Base-by-base conservation (phyloP, 495 filamentous ascomycete genomes). In the Pyrenula aspistea region DNA sequence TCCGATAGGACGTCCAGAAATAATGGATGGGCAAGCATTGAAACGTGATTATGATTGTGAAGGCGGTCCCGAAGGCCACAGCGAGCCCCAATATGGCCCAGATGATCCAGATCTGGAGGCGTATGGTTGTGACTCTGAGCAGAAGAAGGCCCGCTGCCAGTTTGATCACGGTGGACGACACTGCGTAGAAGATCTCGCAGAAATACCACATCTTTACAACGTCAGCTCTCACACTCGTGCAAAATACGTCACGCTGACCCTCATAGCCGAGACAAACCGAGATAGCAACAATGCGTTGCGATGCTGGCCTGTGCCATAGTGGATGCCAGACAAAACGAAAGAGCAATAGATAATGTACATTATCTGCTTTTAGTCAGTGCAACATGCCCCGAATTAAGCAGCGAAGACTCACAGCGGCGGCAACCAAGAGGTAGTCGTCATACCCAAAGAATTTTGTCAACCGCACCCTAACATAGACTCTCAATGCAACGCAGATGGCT, bases 141-240 rank as follows among this genome's bases (percentile, higher is more conserved):
- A 77, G 57, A 67, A 77, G 76, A 50, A 75, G 65, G 59, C 71
- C 71, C 47, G 76, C 61, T 42, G 74, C 76, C 25, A 75, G 62
- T 54, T 74, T 74, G 60, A 69, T 73, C 12, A 59, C 58, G 54
- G 73, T 65, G 4, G 69, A 71, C 8, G 73, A 63, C 51, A 77
- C 67, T 51, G 72, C 71, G 58, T 72, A 74, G 36, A 70, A 67
- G 24, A 70, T 67, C 57, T 75, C 70, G 51, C 72, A 73, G 12
- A 76, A 58, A 68, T 68, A 71, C 69, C 71, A 74, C 31, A 42
- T 42, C 31, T 42, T 42, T 42, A 15, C 31, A 15, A 42, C 31
- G 4, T 42, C 15, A 42, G 31, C 15, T 8, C 31, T 42, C 31
- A 15, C 15, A 8, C 31, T 4, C 31, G n/a, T 42, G 31, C 15